These are phyloP conservation scores for Chaetomium cochliodes DNA, from an alignment of 495 filamentous ascomycete genomes.

Conservation along the genomic window DNA sequence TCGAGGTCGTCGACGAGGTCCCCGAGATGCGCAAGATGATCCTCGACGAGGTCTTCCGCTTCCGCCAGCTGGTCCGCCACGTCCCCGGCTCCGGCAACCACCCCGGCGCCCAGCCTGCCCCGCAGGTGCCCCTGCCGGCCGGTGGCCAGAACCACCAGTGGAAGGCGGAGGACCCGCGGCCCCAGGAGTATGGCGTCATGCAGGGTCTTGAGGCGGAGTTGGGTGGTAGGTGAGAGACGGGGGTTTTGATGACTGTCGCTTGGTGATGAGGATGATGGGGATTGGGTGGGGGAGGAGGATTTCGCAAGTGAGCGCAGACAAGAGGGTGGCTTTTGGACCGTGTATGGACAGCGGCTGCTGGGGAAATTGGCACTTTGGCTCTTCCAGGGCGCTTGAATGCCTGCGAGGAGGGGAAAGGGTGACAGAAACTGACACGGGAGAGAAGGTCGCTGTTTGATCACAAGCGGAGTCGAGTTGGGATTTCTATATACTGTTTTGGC, in stretches of 20 bases:
- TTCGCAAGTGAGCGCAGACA: neutral
- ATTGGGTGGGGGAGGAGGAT: neutral
- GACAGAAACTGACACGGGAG: neutral
- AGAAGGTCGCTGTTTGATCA: neutral
- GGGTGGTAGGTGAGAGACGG: slow-evolving; percentile 48
- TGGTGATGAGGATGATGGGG: too few species aligned
- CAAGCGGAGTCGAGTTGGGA: neutral
- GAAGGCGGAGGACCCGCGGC: slow-evolving; percentile 81
- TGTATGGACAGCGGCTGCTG: neutral
- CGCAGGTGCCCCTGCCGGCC: slow-evolving; percentile 68
- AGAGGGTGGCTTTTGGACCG: neutral
- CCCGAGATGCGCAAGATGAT: slow-evolving; percentile 96
- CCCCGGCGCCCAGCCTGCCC: slow-evolving; percentile 30
- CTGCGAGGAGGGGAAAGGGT: neutral
- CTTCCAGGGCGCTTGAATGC: neutral
- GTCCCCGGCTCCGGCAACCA: slow-evolving; percentile 49
- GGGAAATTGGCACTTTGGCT: neutral
- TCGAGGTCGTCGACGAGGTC: slow-evolving; percentile 92
- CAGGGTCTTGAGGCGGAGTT: slow-evolving; percentile 81
- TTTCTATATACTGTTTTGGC: slow-evolving; percentile 9
- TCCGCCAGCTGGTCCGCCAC: slow-evolving; percentile 71
- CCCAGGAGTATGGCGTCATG: slow-evolving; percentile 68
- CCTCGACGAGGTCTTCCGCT: slow-evolving; percentile 81
- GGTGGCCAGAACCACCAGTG: slow-evolving; percentile 61
- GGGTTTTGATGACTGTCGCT: neutral